A percentile compares a stretch with the other conserved stretches of the same genome.
Evolutionary conservation across 495 filamentous ascomycete species (phyloP).

Genomic region (Penicillium bialowiezense): DNA sequence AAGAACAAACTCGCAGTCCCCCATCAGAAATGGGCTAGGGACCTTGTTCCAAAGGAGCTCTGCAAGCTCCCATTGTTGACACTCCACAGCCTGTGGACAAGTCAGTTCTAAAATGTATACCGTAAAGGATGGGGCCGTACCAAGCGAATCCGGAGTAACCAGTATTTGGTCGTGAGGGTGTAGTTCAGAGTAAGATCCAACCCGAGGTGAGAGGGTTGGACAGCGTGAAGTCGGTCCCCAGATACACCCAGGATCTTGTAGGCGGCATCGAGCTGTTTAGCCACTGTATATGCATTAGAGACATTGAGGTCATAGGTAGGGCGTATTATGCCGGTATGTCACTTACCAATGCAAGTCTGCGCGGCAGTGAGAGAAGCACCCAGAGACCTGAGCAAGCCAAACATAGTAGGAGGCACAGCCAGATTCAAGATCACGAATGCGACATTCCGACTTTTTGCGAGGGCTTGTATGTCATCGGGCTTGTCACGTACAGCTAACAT

Average conservation of each 20-base stretch:
- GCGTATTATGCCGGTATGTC: too few species aligned
- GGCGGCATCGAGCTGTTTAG: slow-evolving; percentile 53
- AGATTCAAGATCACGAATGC: slow-evolving; percentile 68
- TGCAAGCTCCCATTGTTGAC: slow-evolving; percentile 68
- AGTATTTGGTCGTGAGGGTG: slow-evolving; percentile 53
- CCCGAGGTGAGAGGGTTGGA: slow-evolving; percentile 39
- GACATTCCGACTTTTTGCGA: slow-evolving; percentile 39
- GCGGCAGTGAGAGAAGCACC: slow-evolving; percentile 65
- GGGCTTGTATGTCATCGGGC: neutral
- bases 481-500: neutral
- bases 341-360: neutral
- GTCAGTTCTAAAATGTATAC: neutral
- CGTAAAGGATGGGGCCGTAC: slow-evolving; percentile 29
- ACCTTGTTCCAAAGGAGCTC: slow-evolving; percentile 71
- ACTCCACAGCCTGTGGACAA: slow-evolving; percentile 61
- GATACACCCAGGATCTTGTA: slow-evolving; percentile 60
- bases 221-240: slow-evolving; percentile 57
- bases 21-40: slow-evolving; percentile 29
- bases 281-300: slow-evolving; percentile 37
- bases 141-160: slow-evolving; percentile 63
- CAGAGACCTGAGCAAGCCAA: slow-evolving; percentile 51
- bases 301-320: too few species aligned
- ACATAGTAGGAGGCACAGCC: slow-evolving; percentile 25
- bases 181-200: slow-evolving; percentile 8
- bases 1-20: slow-evolving; percentile 55